Evolutionary conservation across 1,284 basidiomycete species (phyloP).

Genomic region (Cutaneotrichosporon cyanovorans): DNA sequence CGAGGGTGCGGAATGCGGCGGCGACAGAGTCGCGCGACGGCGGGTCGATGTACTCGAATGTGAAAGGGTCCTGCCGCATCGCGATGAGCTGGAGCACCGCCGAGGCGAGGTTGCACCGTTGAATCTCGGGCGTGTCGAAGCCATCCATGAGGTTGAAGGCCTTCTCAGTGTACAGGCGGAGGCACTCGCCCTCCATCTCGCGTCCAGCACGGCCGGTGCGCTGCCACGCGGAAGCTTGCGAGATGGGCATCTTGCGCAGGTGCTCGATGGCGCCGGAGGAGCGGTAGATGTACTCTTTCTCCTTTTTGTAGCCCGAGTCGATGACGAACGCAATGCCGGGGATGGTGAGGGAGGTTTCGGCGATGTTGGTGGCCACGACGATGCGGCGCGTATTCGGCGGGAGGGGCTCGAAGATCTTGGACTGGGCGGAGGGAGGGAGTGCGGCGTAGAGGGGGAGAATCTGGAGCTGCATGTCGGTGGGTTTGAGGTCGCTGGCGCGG

Average conservation of each 20-base stretch:
- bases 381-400: conserved; percentile 72
- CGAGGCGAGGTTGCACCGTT: conserved; percentile 71
- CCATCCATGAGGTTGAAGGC: conserved; percentile 60
- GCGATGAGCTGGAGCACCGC: conserved; percentile 77
- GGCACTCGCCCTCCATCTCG: conserved; percentile 78
- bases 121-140: conserved; percentile 77
- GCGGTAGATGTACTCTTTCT: conserved; percentile 73
- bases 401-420: conserved; percentile 65
- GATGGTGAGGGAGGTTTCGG: conserved; percentile 97
- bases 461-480: conserved; percentile 56
- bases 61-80: conserved; percentile 67
- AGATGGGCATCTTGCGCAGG: conserved; percentile 73
- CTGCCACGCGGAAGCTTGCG: conserved; percentile 76
- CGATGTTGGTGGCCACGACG: conserved; percentile 90
- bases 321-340: conserved; percentile 93
- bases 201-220: conserved; percentile 85
- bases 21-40: conserved; percentile 62
- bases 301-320: conserved; percentile 91
- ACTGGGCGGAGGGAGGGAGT: conserved; percentile 68
- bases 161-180: conserved; percentile 77
- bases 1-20: conserved; percentile 66
- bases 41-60: conserved; percentile 75
- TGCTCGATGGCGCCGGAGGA: conserved; percentile 79
- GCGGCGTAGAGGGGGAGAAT: conserved; percentile 77
- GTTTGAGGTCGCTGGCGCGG: conserved; percentile 59